Percentiles rank a stretch among this genome's conserved stretches.
Conservation (phyloP, 2,329 filamentous ascomycete genomes). For the Beauveria medogensis region DNA sequence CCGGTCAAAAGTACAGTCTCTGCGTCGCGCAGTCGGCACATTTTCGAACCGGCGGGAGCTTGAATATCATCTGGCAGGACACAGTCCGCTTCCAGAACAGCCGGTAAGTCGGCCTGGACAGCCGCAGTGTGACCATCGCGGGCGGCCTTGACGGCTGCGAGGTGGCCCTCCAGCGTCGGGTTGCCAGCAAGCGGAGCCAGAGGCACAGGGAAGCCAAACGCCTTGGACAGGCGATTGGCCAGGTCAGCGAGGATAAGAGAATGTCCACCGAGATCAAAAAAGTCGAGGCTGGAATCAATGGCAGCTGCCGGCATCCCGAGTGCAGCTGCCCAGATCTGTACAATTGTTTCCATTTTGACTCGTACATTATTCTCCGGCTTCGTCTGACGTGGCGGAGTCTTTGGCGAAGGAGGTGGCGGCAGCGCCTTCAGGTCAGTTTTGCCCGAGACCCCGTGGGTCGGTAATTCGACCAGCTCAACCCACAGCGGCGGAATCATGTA, state of each 20-base stretch:
- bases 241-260: slow-evolving; percentile 71
- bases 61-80: slow-evolving; percentile 62
- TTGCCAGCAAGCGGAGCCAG: slow-evolving; percentile 63
- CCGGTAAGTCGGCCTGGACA: slow-evolving; percentile 66
- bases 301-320: slow-evolving; percentile 55
- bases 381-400: slow-evolving; percentile 29
- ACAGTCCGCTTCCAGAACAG: slow-evolving; percentile 59
- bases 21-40: slow-evolving; percentile 55
- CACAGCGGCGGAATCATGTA: slow-evolving; percentile 79
- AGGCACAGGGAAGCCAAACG: slow-evolving; percentile 66
- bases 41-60: slow-evolving; percentile 38
- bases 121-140: slow-evolving; percentile 66
- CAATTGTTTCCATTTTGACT: slow-evolving; percentile 58
- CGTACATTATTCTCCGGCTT: slow-evolving; percentile 50
- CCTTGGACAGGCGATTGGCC: slow-evolving; percentile 58
- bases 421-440: slow-evolving; percentile 68
- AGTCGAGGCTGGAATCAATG: slow-evolving; percentile 64
- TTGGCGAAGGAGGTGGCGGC: slow-evolving; percentile 53
- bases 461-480: slow-evolving; percentile 63
- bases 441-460: slow-evolving; percentile 70
- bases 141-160: slow-evolving; percentile 61
- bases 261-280: slow-evolving; percentile 76
- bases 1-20: slow-evolving; percentile 65
- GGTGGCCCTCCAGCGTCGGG: slow-evolving; percentile 63
- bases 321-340: slow-evolving; percentile 63